Evolutionary conservation across 441 rosid genomes (phyloP).

Genomic region (Melastoma candidum): DNA sequence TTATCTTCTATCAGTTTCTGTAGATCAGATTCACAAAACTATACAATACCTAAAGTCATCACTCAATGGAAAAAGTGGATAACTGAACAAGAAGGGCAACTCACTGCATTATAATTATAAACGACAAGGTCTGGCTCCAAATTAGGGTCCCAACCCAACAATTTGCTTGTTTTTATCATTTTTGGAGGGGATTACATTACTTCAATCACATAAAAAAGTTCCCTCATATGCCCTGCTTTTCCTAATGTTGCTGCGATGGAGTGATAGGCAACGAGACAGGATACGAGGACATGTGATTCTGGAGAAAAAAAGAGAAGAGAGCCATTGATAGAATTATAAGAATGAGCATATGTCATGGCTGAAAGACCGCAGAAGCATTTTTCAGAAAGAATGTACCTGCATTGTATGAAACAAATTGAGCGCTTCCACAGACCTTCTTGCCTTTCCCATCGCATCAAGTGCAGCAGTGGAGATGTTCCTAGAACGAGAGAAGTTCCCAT

Average conservation of each 20-base stretch:
- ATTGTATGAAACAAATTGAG: slow-evolving; percentile 72
- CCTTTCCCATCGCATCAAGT: slow-evolving; percentile 73
- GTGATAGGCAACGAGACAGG: slow-evolving; percentile 86
- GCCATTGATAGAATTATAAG: neutral
- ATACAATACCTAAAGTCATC: too few relatives aligned
- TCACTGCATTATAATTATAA: slow-evolving; percentile 57
- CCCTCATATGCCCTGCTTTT: slow-evolving; percentile 88
- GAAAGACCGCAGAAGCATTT: neutral
- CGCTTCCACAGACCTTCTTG: slow-evolving; percentile 91
- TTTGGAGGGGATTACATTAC: slow-evolving; percentile 73
- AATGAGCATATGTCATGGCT: slow-evolving; percentile 3
- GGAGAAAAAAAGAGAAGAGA: slow-evolving; percentile 14
- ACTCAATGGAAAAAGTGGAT: too few relatives aligned
- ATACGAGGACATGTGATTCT: slow-evolving; percentile 76
- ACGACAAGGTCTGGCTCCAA: slow-evolving; percentile 79
- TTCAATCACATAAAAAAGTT: slow-evolving; percentile 89
- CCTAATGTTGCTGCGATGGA: slow-evolving; percentile 83
- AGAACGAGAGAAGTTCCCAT: neutral
- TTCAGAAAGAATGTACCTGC: slow-evolving; percentile 34
- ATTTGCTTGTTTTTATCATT: slow-evolving; percentile 48
- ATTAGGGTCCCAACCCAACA: slow-evolving; percentile 68
- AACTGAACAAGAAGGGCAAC: slow-evolving; percentile 19
- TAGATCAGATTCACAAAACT: too few relatives aligned
- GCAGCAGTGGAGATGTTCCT: slow-evolving; percentile 80
- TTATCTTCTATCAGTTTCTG: too few relatives aligned